Percentiles rank a stretch among this genome's conserved stretches.
Conservation (phyloP, 257 asterid genomes). For the Lavandula angustifolia region DNA sequence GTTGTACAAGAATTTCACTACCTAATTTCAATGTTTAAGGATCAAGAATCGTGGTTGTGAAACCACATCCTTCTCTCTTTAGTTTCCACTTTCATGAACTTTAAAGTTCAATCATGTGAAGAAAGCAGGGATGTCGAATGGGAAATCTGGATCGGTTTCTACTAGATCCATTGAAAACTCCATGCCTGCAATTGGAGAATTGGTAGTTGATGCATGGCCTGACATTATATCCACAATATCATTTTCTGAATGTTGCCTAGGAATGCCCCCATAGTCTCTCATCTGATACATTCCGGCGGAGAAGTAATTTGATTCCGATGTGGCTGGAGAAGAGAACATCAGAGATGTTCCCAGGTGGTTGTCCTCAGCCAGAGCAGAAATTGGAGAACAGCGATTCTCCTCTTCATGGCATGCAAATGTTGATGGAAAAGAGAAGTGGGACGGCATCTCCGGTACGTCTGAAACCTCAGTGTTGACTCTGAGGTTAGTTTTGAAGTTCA, state of each 20-base stretch:
- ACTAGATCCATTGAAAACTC: slow-evolving; percentile 52
- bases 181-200: slow-evolving; percentile 71
- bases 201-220: slow-evolving; percentile 66
- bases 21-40: slow-evolving; percentile 19
- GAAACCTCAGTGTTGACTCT: slow-evolving; percentile 55
- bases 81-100: slow-evolving; percentile 20
- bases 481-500: slow-evolving; percentile 52
- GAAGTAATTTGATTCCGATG: slow-evolving; percentile 47
- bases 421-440: slow-evolving; percentile 61
- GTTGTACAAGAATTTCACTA: slow-evolving; percentile 26
- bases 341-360: slow-evolving; percentile 47
- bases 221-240: slow-evolving; percentile 57
- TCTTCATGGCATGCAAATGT: slow-evolving; percentile 41
- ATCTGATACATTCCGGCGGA: slow-evolving; percentile 31
- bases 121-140: slow-evolving; percentile 41
- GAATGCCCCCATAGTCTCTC: slow-evolving; percentile 26
- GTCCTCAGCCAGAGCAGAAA: slow-evolving; percentile 47
- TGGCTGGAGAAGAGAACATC: slow-evolving; percentile 41
- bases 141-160: slow-evolving; percentile 53
- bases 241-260: slow-evolving; percentile 29
- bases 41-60: slow-evolving; percentile 23
- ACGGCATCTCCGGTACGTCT: slow-evolving; percentile 36
- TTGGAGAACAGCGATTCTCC: slow-evolving; percentile 42
- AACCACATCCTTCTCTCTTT: slow-evolving; percentile 18
- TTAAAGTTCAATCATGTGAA: slow-evolving; percentile 40